Base-by-base conservation (phyloP, 371 early-diverging fungal genomes). In the Syncephalastrum monosporum region DNA sequence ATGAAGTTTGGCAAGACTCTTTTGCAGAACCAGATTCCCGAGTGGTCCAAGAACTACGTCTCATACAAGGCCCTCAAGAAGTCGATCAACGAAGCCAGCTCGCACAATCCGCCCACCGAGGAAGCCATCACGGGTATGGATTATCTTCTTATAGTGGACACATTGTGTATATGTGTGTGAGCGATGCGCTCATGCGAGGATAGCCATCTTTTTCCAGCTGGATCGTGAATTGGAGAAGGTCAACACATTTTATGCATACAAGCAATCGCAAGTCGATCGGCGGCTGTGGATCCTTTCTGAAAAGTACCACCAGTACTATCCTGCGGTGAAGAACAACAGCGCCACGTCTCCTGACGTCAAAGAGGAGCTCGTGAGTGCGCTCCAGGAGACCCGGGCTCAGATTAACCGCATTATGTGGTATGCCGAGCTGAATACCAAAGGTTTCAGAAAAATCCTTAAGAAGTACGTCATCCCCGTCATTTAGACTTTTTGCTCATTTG, bases 1-100 rank as follows among this genome's bases (percentile, higher is more conserved):
- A 87, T 90, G 89, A 90, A 90, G 72, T 90, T 89, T 64, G 88
- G 90, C 59, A 87, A 87, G 59, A 78, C 83, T 4, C 61, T 87
- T 3, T 45, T 69, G 43, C 68, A 75, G 50, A 83, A 80, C 58
- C 86, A 87, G 65, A 79, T 84, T 57, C 85, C 87, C 47, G 90
- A 89, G 63, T 89, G 90, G 90, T 72, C 82, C 27, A 73, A 71
- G 65, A 78, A 86, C 53, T 89, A 89, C 43, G 50, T 89, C 19
- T 67, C 74, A 10, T 88, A 88, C 68, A 90, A 90, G 59, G 58
- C 77, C 4, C 75, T 88, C 14, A 90, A 90, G 58, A 75, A 77
- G 50, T 68, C 74, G n/a, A 85, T 90, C 63, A 86, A 85, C 53
- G 71, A 77, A 53, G 79, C 82, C 4, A 67, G 70, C 13, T 64